Evolutionary conservation across 306 rosid genomes (phyloP), one percentile per base, ranked within the genome.

Genomic region (Cercis canadensis): DNA sequence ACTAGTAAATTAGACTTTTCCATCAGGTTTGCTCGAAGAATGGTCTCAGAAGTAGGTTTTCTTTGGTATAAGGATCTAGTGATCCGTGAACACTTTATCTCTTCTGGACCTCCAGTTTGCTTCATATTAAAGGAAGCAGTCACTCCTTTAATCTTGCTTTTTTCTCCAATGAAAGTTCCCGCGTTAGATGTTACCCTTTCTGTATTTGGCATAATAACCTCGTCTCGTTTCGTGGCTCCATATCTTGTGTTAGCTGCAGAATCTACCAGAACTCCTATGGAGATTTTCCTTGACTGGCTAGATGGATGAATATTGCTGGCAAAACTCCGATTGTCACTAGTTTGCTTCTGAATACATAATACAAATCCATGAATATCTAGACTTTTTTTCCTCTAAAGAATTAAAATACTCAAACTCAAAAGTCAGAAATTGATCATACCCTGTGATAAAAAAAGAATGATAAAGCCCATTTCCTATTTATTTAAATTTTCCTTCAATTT

Each of bases 281-380:
- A 94, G 59, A 94, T 86, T 86, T 94, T 94, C 83, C 99, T 86
- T 37, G 92, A 81, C 78, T 89, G 96, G 84, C 90, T 86, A 55
- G 87, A 85, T 4, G 84, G 91, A 67, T 67, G 75, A 65, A 78
- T 73, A 56, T 78, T 84, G 86, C 91, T 86, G 60, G 90, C 88
- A 43, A 82, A 83, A 81, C 92, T 89, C 79, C 88, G 76, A 74
- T 83, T 61, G 34, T 81, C 87, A 59, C 87, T 84, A 21, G 52
- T 51, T 73, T 31, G 86, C 60, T 73, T 92, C 99, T 94, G 88
- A 65, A 82, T 54, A 80, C 15, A 55, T n/a, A 12, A 41, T 66
- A 69, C 34, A 32, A 74, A 73, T 73, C 61, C 56, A 62, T 70
- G 36, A 76, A 75, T 50, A 64, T 64, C 33, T 50, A 24, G 16